These are phyloP conservation scores for Ilyonectria robusta DNA, from an alignment of 2,329 filamentous ascomycete species.

Conservation along the genomic window DNA sequence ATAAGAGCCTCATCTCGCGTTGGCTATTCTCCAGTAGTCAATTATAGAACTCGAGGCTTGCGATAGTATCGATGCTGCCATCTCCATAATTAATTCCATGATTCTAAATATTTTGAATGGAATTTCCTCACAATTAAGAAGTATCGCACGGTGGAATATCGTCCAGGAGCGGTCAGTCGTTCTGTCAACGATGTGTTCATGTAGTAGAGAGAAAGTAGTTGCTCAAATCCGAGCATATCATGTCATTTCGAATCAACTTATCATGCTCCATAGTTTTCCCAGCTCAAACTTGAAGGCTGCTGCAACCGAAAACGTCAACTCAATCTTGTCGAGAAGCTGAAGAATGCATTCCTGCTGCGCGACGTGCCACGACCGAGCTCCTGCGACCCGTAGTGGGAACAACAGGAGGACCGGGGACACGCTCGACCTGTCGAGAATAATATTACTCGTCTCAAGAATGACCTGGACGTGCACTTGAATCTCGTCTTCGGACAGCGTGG, in stretches of 20 bases:
- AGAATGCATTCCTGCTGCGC: conserved; percentile 44
- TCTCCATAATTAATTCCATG: too few relatives aligned
- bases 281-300: conserved; percentile 44
- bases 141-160: too few relatives aligned
- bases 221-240: neutral
- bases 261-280: conserved; percentile 37
- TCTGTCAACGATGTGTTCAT: too few relatives aligned
- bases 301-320: conserved; percentile 47
- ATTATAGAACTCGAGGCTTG: too few relatives aligned
- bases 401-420: conserved; percentile 53
- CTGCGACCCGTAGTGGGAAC: conserved; percentile 54
- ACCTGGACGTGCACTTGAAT: conserved; percentile 42
- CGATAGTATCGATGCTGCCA: too few relatives aligned
- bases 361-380: conserved; percentile 44
- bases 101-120: too few relatives aligned
- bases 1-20: too few relatives aligned
- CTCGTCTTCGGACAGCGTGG: conserved; percentile 38
- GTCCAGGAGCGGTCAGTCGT: too few relatives aligned
- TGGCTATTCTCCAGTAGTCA: too few relatives aligned
- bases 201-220: too few relatives aligned
- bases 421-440: conserved; percentile 34
- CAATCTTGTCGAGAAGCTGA: conserved; percentile 36
- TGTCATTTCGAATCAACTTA: neutral
- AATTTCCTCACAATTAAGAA: too few relatives aligned
- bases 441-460: conserved; percentile 42